A percentile compares a stretch with the other conserved stretches of the same genome.
Evolutionary conservation across 192 early-diverging fungal genomes (phyloP).

Genomic region (Coemansia sp.): DNA sequence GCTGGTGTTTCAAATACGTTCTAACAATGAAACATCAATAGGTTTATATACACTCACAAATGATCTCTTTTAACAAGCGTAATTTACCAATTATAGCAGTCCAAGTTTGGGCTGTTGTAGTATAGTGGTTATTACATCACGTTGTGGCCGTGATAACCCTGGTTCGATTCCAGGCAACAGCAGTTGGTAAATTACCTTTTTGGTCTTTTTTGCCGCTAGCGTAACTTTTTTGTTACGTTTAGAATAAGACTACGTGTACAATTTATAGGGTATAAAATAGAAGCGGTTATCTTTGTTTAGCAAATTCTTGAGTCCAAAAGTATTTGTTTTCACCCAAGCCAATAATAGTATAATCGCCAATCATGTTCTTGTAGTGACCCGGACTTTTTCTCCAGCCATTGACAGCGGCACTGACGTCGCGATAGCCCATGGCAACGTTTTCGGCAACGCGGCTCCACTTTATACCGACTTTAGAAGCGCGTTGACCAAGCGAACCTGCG

Average conservation of each 20-base stretch:
- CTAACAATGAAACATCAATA: too few species aligned
- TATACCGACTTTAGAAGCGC: conserved; percentile 3
- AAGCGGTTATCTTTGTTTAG: not conserved
- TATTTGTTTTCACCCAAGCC: conserved; percentile 22
- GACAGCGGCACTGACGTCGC: conserved; percentile 11
- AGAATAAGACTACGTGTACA: not conserved
- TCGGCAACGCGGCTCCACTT: conserved; percentile 23
- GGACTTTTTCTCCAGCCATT: conserved; percentile 28
- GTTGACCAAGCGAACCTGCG: not conserved
- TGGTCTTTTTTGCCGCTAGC: not conserved
- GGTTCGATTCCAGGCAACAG: conserved; percentile 51
- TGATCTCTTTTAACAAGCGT: too few species aligned
- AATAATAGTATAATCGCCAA: conserved; percentile 23
- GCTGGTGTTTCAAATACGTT: too few species aligned
- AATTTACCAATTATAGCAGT: not conserved
- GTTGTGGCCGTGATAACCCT: conserved; percentile 51
- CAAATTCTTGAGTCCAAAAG: conserved; percentile 46
- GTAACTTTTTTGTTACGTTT: not conserved
- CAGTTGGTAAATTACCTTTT: conserved; percentile 14
- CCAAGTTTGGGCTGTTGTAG: conserved; percentile 22
- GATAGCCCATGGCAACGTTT: conserved; percentile 28
- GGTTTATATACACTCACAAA: too few species aligned
- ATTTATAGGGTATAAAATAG: not conserved
- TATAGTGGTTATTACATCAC: conserved; percentile 49
- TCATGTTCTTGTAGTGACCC: conserved; percentile 34